Evolutionary conservation across 257 asterid genomes (phyloP), one percentile per base, ranked within the genome.

Genomic region (Jacaranda mimosifolia): DNA sequence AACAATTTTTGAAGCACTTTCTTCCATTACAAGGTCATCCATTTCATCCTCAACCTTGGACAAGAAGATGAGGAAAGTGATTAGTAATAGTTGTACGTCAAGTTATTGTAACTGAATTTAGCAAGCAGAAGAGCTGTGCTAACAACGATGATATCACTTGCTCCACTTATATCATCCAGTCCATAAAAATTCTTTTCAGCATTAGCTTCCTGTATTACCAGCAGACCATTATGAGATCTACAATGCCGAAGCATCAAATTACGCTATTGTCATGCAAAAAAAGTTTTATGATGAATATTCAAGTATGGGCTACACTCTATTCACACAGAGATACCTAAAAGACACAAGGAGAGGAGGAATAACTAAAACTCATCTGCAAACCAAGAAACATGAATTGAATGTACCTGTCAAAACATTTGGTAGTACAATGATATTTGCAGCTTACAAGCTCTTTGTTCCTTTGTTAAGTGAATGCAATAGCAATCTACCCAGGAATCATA

Each of bases 11-110:
- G 82, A 93, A 93, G 74, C 99, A 71, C 97, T 97, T 82, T n/a
- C n/a, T n/a, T 93, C 99, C 97, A 95, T 87, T 51, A 98, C 93
- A 87, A 95, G 99, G 87, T 95, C 93, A 85, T 95, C 98, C 89
- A 95, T 93, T 87, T 95, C 99, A 81, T 97, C 99, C 85, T 95
- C 99, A 85, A 95, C 99, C 99, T 95, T 64, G 65, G 67, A 74
- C 62, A 63, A 70, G 26, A 39, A 59, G 58, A 77, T 68, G 13
- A 75, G 36, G 56, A 65, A 62, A 68, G 53, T 21, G 58, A 79
- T 60, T 72, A 72, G 77, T 46, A 26, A 26, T 26, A 72, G 77
- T 26, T 67, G 40, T 71, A 48, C 56, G 75, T 67, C 35, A 72
- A 72, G 35, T 83, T 21, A 74, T 21, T 58, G 42, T 62, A 78